A percentile compares a stretch with the other conserved stretches of the same genome.
Conservation (phyloP, 805 yeast species). For the Cyberlindnera samutprakarnensis region DNA sequence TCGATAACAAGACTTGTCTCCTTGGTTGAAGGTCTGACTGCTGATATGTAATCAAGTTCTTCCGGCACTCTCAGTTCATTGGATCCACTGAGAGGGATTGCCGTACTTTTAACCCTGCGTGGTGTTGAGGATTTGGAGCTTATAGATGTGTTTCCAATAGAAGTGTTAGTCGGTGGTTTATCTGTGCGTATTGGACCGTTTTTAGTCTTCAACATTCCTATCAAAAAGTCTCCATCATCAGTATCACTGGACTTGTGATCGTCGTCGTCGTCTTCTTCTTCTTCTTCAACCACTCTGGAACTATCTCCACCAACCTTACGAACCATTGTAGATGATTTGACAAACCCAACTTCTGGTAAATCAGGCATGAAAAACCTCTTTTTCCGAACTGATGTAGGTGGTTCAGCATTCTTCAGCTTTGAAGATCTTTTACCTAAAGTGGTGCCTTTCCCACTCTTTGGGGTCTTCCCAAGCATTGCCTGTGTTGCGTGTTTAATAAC, state of each 20-base stretch:
- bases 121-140: slow-evolving; percentile 3
- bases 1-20: no score
- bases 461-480: slow-evolving; percentile 40
- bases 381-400: slow-evolving; percentile 16
- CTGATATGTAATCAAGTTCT: no score
- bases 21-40: no score
- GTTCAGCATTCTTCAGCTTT: slow-evolving; percentile 12
- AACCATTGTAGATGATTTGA: slow-evolving; percentile 42
- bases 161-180: not conserved
- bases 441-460: slow-evolving; percentile 12
- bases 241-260: not conserved
- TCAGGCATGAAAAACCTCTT: slow-evolving; percentile 70
- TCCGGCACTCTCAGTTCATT: no score
- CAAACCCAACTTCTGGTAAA: slow-evolving; percentile 58
- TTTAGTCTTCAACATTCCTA: not conserved
- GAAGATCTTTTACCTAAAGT: slow-evolving; percentile 7
- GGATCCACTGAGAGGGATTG: no score
- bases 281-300: slow-evolving; percentile 9
- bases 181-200: not conserved
- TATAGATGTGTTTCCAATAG: slow-evolving; percentile 2
- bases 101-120: no score
- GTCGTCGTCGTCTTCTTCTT: slow-evolving; percentile 11
- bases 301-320: slow-evolving; percentile 17
- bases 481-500: slow-evolving; percentile 62
- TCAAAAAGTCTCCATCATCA: slow-evolving; percentile 2